Evolutionary conservation across 768 basidiomycete genomes (phyloP).

Genomic region (Tylopilus balloui): DNA sequence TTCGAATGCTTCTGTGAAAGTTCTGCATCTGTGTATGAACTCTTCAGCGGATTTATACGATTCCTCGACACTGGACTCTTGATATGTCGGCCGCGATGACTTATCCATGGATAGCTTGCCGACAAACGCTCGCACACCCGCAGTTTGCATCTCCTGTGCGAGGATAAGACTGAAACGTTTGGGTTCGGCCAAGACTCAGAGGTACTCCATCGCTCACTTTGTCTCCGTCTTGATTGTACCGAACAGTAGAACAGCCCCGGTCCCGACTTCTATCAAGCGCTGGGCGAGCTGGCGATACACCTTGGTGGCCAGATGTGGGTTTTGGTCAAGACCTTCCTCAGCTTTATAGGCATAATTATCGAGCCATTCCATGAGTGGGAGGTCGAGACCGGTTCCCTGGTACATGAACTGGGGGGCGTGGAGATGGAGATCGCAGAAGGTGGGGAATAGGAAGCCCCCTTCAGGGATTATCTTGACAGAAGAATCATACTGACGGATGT

Average conservation of each 20-base stretch:
- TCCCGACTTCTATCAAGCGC: slow-evolving; percentile 69
- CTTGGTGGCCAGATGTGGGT: slow-evolving; percentile 51
- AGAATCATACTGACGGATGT: slow-evolving; percentile 23
- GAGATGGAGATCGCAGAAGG: slow-evolving; percentile 79
- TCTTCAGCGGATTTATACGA: slow-evolving; percentile 49
- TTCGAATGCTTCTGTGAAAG: slow-evolving; percentile 38
- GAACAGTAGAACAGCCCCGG: slow-evolving; percentile 72
- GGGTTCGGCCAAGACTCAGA: neutral
- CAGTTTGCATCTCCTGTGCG: slow-evolving; percentile 64
- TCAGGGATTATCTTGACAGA: slow-evolving; percentile 35
- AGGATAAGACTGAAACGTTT: slow-evolving; percentile 58
- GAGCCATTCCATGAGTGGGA: slow-evolving; percentile 83
- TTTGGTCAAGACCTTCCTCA: slow-evolving; percentile 67
- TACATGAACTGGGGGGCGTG: slow-evolving; percentile 90
- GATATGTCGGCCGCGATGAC: slow-evolving; percentile 65
- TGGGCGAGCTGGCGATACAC: slow-evolving; percentile 67
- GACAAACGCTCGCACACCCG: slow-evolving; percentile 76
- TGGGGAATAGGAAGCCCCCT: slow-evolving; percentile 70
- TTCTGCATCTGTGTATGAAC: slow-evolving; percentile 53
- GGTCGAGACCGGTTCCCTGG: slow-evolving; percentile 80
- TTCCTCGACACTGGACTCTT: slow-evolving; percentile 50
- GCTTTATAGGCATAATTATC: slow-evolving; percentile 78
- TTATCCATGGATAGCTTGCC: slow-evolving; percentile 92
- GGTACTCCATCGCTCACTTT: slow-evolving; percentile 50
- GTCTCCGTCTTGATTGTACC: slow-evolving; percentile 80